A percentile compares a stretch with the other conserved stretches of the same genome.
These are phyloP conservation scores for Saturnispora sekii DNA, from an alignment of 805 yeast genomes.

Conservation along the genomic window DNA sequence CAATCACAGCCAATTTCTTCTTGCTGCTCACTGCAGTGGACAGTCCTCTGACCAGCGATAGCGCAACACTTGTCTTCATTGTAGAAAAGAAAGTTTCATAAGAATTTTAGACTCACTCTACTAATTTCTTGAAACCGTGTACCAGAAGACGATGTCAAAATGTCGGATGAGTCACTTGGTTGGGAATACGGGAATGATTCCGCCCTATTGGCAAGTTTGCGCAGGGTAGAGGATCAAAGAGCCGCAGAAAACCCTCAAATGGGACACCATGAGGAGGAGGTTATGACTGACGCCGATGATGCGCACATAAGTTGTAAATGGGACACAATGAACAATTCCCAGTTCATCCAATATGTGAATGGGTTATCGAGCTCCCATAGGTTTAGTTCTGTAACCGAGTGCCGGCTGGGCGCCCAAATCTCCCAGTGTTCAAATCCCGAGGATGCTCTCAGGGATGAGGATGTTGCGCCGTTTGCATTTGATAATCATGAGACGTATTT, in stretches of 20 bases:
- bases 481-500: slow-evolving; percentile 66
- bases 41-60: not conserved
- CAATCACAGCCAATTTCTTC: slow-evolving; percentile 61
- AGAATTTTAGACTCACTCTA: not conserved
- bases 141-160: not conserved
- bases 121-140: not conserved
- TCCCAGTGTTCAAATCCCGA: slow-evolving; percentile 6
- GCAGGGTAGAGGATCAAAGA: not conserved
- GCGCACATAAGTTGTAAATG: slow-evolving; percentile 15
- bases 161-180: slow-evolving; percentile 1
- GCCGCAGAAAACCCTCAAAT: not conserved
- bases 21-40: not conserved
- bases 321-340: slow-evolving; percentile 32
- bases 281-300: slow-evolving; percentile 10
- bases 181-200: slow-evolving; percentile 5
- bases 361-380: slow-evolving; percentile 4
- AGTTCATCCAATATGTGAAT: slow-evolving; percentile 30
- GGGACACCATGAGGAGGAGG: not conserved
- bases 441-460: not conserved
- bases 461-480: slow-evolving; percentile 34
- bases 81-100: not conserved
- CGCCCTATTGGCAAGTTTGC: slow-evolving; percentile 1
- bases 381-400: too few relatives aligned
- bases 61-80: not conserved
- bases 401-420: not conserved